Evolutionary conservation across 2,329 filamentous ascomycete genomes (phyloP).

Genomic region (Hypoxylon sp.): DNA sequence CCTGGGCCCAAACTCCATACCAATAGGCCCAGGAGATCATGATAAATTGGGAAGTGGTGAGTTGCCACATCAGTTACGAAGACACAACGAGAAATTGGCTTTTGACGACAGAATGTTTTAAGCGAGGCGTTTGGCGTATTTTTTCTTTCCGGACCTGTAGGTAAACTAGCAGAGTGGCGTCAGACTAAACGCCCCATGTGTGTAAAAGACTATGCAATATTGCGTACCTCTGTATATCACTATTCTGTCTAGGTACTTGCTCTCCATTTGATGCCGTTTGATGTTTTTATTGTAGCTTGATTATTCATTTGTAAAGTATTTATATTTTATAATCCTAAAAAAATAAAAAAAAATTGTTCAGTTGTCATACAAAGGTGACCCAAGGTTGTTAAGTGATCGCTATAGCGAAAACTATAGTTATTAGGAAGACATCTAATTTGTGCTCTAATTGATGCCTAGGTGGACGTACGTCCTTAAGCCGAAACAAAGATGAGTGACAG

Average conservation of each 20-base stretch:
- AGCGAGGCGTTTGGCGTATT: slow-evolving; percentile 1
- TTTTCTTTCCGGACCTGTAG: neutral
- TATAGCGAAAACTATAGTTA: neutral
- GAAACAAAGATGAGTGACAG: slow-evolving; percentile 7
- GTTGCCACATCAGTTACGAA: slow-evolving; percentile 1
- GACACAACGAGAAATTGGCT: neutral
- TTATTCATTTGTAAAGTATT: neutral
- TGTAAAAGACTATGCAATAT: no score
- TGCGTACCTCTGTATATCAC: no score
- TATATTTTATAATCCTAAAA: neutral
- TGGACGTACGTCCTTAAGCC: neutral
- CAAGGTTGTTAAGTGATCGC: neutral
- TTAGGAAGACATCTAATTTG: neutral
- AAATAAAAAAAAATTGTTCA: neutral
- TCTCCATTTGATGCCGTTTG: neutral
- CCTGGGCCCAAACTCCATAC: neutral
- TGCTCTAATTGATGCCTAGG: neutral
- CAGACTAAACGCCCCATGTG: no score
- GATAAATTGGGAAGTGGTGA: slow-evolving; percentile 2
- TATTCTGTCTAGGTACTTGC: neutral
- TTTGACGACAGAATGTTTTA: neutral
- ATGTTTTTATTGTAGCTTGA: neutral
- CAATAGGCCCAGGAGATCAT: neutral
- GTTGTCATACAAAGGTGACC: neutral
- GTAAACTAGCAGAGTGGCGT: no score